phyloP scores from a whole-genome alignment of 108 stramenopile genomes.

The Aureococcus anophagefferens region DNA sequence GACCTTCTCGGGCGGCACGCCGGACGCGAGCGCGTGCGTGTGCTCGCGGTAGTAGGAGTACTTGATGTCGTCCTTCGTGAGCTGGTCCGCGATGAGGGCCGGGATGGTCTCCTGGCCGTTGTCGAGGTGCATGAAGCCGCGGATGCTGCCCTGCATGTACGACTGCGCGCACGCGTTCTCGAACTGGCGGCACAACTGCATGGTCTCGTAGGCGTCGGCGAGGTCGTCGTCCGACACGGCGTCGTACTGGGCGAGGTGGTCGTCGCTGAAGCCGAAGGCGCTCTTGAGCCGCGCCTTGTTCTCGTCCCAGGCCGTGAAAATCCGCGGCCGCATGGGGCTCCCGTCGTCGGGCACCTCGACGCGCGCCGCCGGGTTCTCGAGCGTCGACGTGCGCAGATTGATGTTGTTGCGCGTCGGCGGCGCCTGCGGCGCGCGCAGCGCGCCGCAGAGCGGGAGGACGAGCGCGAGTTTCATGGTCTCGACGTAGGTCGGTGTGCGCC shows the following conservation, averaged over 20 bases:
- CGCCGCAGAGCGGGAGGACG: too few relatives aligned
- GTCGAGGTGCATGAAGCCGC: conserved; percentile 98
- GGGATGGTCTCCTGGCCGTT: conserved; percentile 94
- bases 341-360: not conserved
- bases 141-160: conserved; percentile 94
- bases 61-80: conserved; percentile 82
- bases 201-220: conserved; percentile 67
- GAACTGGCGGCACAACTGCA: conserved; percentile 80
- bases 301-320: not conserved
- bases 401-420: too few relatives aligned
- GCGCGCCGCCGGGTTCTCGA: not conserved
- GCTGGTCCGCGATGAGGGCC: conserved; percentile 81
- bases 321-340: not conserved
- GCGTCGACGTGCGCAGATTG: too few relatives aligned
- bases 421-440: too few relatives aligned
- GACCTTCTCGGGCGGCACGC: conserved; percentile 71
- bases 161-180: conserved; percentile 97
- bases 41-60: conserved; percentile 95
- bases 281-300: conserved; percentile 31
- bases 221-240: conserved; percentile 64
- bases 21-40: conserved; percentile 90
- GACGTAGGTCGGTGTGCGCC: too few relatives aligned
- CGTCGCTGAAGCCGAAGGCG: conserved; percentile 60
- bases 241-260: conserved; percentile 56
- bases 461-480: too few relatives aligned